Evolutionary conservation across 352 stramenopile species (phyloP).

Genomic region (Phytophthora melonis): DNA sequence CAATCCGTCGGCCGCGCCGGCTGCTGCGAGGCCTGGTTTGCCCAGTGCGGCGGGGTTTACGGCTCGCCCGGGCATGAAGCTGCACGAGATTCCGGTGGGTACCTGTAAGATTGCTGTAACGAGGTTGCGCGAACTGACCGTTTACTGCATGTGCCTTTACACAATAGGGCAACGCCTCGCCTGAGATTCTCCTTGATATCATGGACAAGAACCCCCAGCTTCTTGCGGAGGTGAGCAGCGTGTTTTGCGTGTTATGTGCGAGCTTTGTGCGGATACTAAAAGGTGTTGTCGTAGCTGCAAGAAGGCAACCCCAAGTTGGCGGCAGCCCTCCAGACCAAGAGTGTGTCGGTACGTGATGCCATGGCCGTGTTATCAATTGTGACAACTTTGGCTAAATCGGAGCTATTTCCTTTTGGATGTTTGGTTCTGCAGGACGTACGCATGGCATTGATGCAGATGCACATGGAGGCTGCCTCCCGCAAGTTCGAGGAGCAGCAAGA

Average conservation of each 20-base stretch:
- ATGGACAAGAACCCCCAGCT: conserved; percentile 86
- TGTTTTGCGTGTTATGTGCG: neutral
- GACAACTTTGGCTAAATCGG: neutral
- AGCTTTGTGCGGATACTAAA: neutral
- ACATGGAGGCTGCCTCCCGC: conserved; percentile 83
- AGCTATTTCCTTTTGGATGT: neutral
- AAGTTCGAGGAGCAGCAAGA: conserved; percentile 88
- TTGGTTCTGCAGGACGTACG: conserved; percentile 66
- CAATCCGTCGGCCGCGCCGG: conserved; percentile 39
- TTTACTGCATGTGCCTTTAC: neutral
- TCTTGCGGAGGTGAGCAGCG: conserved; percentile 54
- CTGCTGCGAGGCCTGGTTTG: conserved; percentile 22
- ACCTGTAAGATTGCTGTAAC: neutral
- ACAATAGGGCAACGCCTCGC: conserved; percentile 57
- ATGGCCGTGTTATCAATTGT: neutral
- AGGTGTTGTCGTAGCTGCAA: conserved; percentile 53
- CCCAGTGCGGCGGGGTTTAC: conserved; percentile 34
- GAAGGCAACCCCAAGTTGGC: conserved; percentile 71
- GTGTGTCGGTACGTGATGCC: conserved; percentile 58
- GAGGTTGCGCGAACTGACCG: neutral
- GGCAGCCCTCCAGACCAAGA: conserved; percentile 71
- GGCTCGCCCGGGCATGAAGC: conserved; percentile 73
- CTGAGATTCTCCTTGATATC: conserved; percentile 84
- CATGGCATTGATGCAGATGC: conserved; percentile 85
- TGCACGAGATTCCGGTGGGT: conserved; percentile 81